These are phyloP conservation scores for Eremothecium coryli DNA, from an alignment of 1,139 yeast species.

Conservation along the genomic window DNA sequence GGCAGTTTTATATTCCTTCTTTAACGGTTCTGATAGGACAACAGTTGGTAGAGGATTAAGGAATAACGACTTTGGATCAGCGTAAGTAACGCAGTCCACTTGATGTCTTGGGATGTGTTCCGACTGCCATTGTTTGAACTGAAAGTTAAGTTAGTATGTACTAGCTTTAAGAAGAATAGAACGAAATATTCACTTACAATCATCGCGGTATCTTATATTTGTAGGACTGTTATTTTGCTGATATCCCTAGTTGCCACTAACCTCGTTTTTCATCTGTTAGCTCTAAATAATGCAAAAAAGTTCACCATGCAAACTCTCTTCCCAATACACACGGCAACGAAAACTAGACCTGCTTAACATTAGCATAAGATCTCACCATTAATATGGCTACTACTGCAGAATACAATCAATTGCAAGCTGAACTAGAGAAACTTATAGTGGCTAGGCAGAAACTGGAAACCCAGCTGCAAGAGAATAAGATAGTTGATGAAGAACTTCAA, in stretches of 20 bases:
- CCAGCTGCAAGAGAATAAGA: conserved; percentile 81
- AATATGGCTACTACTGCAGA: conserved; percentile 11
- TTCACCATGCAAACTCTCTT: too few relatives aligned
- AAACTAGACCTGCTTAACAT: too few relatives aligned
- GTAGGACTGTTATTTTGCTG: too few relatives aligned
- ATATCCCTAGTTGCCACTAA: too few relatives aligned
- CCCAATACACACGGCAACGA: too few relatives aligned
- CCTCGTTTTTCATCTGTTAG: too few relatives aligned
- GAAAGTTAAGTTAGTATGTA: conserved; percentile 5
- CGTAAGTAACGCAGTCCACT: conserved; percentile 17
- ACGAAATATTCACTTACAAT: conserved; percentile 13
- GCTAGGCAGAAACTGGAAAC: conserved; percentile 68
- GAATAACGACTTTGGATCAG: conserved; percentile 22
- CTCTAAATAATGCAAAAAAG: too few relatives aligned
- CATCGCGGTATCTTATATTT: conserved; percentile 8
- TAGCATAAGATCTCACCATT: too few relatives aligned
- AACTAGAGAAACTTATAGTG: conserved; percentile 41
- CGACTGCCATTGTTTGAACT: conserved; percentile 32
- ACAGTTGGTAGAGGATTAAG: conserved; percentile 20
- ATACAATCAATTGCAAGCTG: conserved; percentile 33
- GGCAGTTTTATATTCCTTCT: not conserved
- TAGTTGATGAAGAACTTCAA: conserved; percentile 76
- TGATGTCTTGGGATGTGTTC: conserved; percentile 29
- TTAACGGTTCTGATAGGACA: conserved; percentile 7
- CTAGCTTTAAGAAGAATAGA: not conserved